Conservation (phyloP, 2,329 filamentous ascomycete species). For the Ceratocystiopsis sp. region DNA sequence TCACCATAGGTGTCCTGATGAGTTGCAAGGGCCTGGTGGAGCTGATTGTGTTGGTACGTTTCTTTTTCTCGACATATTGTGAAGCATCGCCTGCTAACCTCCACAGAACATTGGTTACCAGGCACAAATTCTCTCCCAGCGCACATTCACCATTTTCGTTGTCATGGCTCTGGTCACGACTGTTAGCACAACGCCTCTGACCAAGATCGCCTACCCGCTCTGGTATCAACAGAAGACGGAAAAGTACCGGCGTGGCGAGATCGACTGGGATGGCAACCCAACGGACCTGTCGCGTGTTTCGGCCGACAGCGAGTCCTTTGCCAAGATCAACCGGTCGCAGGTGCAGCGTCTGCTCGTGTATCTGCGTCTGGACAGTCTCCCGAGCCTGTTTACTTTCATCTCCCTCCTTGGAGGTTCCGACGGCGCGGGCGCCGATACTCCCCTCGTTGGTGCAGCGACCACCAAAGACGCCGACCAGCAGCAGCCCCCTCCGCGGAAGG, state of each 20-base stretch:
- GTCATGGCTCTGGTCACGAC: constrained; percentile 85
- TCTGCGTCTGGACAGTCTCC: constrained; percentile 69
- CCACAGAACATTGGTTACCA: constrained; percentile 55
- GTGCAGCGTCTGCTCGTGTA: constrained; percentile 59
- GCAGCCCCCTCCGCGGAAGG: constrained; percentile 13
- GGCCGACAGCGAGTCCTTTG: constrained; percentile 11
- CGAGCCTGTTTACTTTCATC: constrained; percentile 67
- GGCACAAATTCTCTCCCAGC: constrained; percentile 60
- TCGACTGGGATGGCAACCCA: constrained; percentile 55
- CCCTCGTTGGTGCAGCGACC: not conserved
- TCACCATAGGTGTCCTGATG: constrained; percentile 81
- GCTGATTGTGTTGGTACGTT: constrained; percentile 71
- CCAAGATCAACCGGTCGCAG: constrained; percentile 19
- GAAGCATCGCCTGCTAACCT: not conserved
- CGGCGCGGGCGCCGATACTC: constrained; percentile 12
- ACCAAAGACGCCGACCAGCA: not conserved
- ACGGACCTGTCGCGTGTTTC: constrained; percentile 16
- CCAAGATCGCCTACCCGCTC: constrained; percentile 54
- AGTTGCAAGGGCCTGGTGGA: constrained; percentile 93
- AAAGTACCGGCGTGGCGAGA: constrained; percentile 59
- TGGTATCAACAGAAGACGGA: constrained; percentile 36
- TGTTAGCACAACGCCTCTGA: constrained; percentile 65
- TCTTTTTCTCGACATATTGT: not conserved
- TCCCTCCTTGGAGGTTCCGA: constrained; percentile 44
- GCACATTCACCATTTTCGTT: constrained; percentile 86